Evolutionary conservation across 345 rosid species (phyloP).

Genomic region (Cardiospermum halicacabum): DNA sequence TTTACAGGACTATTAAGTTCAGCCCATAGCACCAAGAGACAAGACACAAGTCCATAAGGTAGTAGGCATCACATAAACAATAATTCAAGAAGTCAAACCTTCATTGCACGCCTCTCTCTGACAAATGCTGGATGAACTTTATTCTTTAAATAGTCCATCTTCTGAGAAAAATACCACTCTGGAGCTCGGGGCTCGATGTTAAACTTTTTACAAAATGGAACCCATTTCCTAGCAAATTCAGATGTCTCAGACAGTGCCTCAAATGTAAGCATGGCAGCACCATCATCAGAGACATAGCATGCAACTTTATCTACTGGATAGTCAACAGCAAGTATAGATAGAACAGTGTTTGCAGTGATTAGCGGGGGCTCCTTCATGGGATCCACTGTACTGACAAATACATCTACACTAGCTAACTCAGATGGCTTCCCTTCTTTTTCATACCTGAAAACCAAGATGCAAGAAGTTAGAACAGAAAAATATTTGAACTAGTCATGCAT

Average conservation of each 20-base stretch:
- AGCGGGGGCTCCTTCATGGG: conserved; percentile 98
- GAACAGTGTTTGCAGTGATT: conserved; percentile 96
- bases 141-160: conserved; percentile 89
- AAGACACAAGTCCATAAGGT: neutral
- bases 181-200: conserved; percentile 97
- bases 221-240: conserved; percentile 96
- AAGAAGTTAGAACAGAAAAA: neutral
- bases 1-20: neutral
- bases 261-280: conserved; percentile 99
- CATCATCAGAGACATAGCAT: conserved; percentile 98
- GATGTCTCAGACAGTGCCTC: conserved; percentile 99
- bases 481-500: neutral
- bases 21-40: neutral
- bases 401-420: conserved; percentile 67
- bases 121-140: conserved; percentile 97
- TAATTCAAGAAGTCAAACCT: conserved; percentile 40
- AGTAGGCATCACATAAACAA: neutral
- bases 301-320: conserved; percentile 93
- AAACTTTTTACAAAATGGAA: conserved; percentile 92
- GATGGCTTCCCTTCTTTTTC: conserved; percentile 98
- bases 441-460: conserved; percentile 46
- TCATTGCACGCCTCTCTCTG: conserved; percentile 92
- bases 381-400: conserved; percentile 96
- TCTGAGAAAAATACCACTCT: conserved; percentile 93
- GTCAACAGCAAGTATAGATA: conserved; percentile 96